A percentile compares a stretch with the other conserved stretches of the same genome.
phyloP scores from a whole-genome alignment of 164 flowering plant genomes.

The Dillenia suffruticosa region DNA sequence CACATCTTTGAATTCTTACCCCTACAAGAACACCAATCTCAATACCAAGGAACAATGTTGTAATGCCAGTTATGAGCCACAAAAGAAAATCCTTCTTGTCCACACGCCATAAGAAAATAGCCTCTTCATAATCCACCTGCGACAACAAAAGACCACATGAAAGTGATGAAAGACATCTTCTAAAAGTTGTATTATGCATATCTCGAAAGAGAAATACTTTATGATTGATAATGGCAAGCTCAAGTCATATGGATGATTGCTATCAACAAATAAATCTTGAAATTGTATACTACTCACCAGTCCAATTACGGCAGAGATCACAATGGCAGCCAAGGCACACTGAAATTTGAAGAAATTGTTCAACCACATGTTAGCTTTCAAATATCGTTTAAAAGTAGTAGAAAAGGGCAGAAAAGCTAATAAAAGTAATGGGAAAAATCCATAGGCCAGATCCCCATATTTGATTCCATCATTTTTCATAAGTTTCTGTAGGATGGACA shows the following conservation, averaged over 20 bases:
- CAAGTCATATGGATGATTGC: too few relatives aligned
- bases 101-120: constrained; percentile 88
- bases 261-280: too few relatives aligned
- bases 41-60: constrained; percentile 87
- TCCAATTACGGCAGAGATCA: constrained; percentile 90
- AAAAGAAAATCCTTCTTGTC: constrained; percentile 92
- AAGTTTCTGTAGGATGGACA: too few relatives aligned
- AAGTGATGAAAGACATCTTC: neutral
- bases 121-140: constrained; percentile 98
- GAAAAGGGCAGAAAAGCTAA: too few relatives aligned
- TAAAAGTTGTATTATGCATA: neutral
- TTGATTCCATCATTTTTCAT: too few relatives aligned
- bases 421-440: too few relatives aligned
- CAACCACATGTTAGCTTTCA: too few relatives aligned
- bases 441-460: too few relatives aligned
- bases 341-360: constrained; percentile 20
- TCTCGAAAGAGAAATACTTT: too few relatives aligned
- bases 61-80: constrained; percentile 68
- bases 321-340: constrained; percentile 98
- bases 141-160: constrained; percentile 14
- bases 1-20: constrained; percentile 35
- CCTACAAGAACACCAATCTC: constrained; percentile 97
- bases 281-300: constrained; percentile 50
- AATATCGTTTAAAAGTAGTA: too few relatives aligned
- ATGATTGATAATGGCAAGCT: too few relatives aligned